phyloP scores from a whole-genome alignment of 1,284 basidiomycete genomes.

The Trichosporon faecale region DNA sequence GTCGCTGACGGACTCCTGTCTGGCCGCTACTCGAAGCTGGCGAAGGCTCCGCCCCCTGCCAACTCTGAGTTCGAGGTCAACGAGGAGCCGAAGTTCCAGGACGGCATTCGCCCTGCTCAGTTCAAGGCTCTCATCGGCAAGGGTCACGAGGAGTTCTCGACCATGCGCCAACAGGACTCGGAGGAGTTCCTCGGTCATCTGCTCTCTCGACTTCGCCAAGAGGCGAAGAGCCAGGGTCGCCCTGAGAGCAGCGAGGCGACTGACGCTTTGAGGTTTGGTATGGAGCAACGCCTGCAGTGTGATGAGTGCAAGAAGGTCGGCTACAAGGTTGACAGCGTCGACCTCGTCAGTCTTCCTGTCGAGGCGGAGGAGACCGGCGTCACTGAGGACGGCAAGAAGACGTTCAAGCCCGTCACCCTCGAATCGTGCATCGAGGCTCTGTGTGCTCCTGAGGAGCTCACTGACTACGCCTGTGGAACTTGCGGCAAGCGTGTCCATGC shows the following conservation, averaged over 20 bases:
- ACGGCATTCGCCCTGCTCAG: slow-evolving; percentile 74
- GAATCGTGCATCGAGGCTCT: slow-evolving; percentile 66
- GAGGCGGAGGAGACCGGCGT: slow-evolving; percentile 61
- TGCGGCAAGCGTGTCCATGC: slow-evolving; percentile 66
- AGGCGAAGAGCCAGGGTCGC: slow-evolving; percentile 59
- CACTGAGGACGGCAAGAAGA: slow-evolving; percentile 61
- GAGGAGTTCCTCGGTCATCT: slow-evolving; percentile 91
- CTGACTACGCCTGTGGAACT: slow-evolving; percentile 64
- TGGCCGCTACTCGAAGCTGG: slow-evolving; percentile 79
- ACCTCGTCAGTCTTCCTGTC: slow-evolving; percentile 75
- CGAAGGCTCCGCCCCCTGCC: slow-evolving; percentile 41
- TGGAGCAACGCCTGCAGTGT: slow-evolving; percentile 85
- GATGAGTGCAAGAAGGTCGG: slow-evolving; percentile 77
- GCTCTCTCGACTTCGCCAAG: slow-evolving; percentile 65
- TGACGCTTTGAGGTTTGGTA: slow-evolving; percentile 70
- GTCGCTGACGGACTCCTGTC: slow-evolving; percentile 88
- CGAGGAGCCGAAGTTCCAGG: slow-evolving; percentile 64
- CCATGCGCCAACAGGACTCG: slow-evolving; percentile 95
- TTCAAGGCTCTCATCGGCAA: slow-evolving; percentile 90
- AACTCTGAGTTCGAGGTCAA: slow-evolving; percentile 39
- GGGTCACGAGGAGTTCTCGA: slow-evolving; percentile 90
- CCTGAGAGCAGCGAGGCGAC: slow-evolving; percentile 61
- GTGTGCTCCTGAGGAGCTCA: slow-evolving; percentile 64
- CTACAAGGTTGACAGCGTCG: slow-evolving; percentile 75
- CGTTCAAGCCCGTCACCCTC: slow-evolving; percentile 69